Base-by-base conservation (phyloP, 1,284 basidiomycete genomes). In the Moesziomyces globuligerus region DNA sequence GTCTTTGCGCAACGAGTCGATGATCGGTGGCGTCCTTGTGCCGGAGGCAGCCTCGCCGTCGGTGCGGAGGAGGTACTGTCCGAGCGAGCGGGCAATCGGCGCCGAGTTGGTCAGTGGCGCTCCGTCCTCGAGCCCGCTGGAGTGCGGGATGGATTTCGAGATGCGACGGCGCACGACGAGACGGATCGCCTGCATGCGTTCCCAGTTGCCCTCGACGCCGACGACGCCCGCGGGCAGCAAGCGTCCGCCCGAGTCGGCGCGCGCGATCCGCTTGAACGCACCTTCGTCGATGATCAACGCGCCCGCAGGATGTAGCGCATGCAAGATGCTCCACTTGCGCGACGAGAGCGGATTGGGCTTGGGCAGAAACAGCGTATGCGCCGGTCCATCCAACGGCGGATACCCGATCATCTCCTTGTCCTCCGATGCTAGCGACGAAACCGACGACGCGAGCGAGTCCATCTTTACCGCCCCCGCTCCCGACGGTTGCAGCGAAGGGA, bases 311-410 rank as follows among this genome's bases (percentile, higher is more conserved):
- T 89, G 89, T 23, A 98, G 86, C 0, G 94, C 97, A 83, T 98
- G 94, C 15, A 90, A 88, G 24, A 95, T 94, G 93, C 94, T 98
- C 72, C 92, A 90, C 76, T 98, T 97, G 38, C 96, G 87, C 29
- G 96, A 94, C 28, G 91, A 89, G 72, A 96, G 85, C 0, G 93
- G 92, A 5, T 86, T 84, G 1, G 87, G 78, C 18, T 90, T 89
- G 4, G 94, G 89, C 17, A 88, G 86, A 85, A 98, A 98, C 24
- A 94, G 83, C 0, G 95, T 98, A 79, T 97, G 94, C 1, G 91
- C 87, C 3, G 92, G 92, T 6, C 37, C 54, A 7, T 67, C 54
- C 6, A 77, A 29, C 1, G 73, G 62, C 8, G 75, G 75, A 26
- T 66, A 53, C 6, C 75, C 75, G 23, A 78, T 61, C 18, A 66